These are phyloP conservation scores for Astraeus odoratus DNA, from an alignment of 768 basidiomycete genomes.

Conservation along the genomic window DNA sequence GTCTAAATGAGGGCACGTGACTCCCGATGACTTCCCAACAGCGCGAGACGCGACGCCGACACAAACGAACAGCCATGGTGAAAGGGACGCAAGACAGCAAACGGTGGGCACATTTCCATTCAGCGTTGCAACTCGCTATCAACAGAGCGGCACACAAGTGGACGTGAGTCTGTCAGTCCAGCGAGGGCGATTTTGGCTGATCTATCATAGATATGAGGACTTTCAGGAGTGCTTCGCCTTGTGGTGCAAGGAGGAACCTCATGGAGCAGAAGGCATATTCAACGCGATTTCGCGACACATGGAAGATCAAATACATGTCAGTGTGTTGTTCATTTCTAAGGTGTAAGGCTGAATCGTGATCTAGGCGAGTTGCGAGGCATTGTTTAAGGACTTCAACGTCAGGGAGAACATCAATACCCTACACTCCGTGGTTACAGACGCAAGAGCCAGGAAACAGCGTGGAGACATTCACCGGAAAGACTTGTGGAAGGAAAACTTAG, in stretches of 20 bases:
- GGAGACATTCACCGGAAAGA: conserved; percentile 40
- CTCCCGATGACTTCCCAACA: no score
- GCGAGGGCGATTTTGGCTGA: background rate
- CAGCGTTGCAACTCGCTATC: conserved; percentile 46
- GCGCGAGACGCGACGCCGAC: background rate
- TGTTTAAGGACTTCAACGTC: conserved; percentile 64
- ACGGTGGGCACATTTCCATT: conserved; percentile 46
- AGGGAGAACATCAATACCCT: conserved; percentile 65
- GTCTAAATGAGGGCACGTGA: conserved; percentile 16
- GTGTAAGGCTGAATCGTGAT: background rate
- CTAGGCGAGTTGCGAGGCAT: conserved; percentile 60
- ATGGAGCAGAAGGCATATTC: conserved; percentile 52
- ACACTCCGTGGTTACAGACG: conserved; percentile 64
- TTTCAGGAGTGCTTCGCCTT: conserved; percentile 59
- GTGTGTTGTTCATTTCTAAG: background rate
- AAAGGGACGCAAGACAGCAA: conserved; percentile 31
- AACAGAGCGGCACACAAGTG: conserved; percentile 47
- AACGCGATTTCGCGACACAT: conserved; percentile 67
- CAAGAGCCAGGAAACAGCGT: conserved; percentile 45
- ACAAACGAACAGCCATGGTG: conserved; percentile 9
- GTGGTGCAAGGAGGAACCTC: conserved; percentile 60
- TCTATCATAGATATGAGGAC: conserved; percentile 36
- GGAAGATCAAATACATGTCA: conserved; percentile 50
- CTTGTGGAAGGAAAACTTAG: conserved; percentile 58
- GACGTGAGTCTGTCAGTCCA: conserved; percentile 33